Percentiles rank a stretch among this genome's conserved stretches.
These are phyloP conservation scores for Alternaria tenuissima DNA, from an alignment of 2,329 filamentous ascomycete genomes.

Conservation along the genomic window DNA sequence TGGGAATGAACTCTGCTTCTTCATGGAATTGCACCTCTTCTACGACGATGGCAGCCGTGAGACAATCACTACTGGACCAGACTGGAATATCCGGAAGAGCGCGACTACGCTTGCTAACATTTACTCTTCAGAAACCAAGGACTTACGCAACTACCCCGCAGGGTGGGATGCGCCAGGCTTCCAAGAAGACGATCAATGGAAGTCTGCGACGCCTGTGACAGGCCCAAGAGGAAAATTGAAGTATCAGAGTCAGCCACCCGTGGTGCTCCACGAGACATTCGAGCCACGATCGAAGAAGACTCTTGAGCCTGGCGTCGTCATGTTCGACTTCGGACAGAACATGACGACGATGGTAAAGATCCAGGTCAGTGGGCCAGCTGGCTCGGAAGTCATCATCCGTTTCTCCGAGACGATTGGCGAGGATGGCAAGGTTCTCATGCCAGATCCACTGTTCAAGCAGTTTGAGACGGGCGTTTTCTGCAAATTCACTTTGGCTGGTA, in stretches of 20 bases:
- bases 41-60: background rate
- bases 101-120: background rate
- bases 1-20: background rate
- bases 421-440: constrained; percentile 51
- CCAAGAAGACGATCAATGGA: constrained; percentile 46
- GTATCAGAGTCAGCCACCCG: constrained; percentile 54
- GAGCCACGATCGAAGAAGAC: constrained; percentile 34
- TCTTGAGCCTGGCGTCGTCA: constrained; percentile 33
- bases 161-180: constrained; percentile 39
- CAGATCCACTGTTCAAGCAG: constrained; percentile 52
- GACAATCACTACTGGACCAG: background rate
- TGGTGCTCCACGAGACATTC: constrained; percentile 50
- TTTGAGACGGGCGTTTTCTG: constrained; percentile 53
- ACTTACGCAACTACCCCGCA: background rate
- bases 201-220: constrained; percentile 49
- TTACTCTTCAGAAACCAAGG: background rate
- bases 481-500: constrained; percentile 48
- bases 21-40: background rate
- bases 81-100: background rate
- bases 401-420: constrained; percentile 44
- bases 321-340: constrained; percentile 47
- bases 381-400: constrained; percentile 41
- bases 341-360: constrained; percentile 46
- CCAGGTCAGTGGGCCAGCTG: constrained; percentile 34
- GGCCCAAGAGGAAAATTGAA: constrained; percentile 51